Evolutionary conservation across 306 rosid species (phyloP).

Genomic region (Prunus mira): DNA sequence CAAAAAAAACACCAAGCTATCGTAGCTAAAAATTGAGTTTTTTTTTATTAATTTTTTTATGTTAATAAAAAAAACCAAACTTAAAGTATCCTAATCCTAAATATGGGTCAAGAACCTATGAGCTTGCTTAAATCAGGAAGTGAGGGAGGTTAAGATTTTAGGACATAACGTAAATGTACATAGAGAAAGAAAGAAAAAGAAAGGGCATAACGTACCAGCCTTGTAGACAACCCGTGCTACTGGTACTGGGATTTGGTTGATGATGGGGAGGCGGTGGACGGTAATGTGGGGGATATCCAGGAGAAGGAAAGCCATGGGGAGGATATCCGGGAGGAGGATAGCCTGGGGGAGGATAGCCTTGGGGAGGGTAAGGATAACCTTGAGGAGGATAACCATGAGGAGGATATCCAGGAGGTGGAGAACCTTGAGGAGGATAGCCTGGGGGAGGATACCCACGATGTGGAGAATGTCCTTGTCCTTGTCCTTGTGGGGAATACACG

Average conservation of each 20-base stretch:
- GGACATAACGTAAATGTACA: neutral
- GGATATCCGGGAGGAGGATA: constrained; percentile 40
- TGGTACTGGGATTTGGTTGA: constrained; percentile 19
- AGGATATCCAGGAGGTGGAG: constrained; percentile 29
- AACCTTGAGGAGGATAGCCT: constrained; percentile 36
- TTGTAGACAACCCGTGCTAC: constrained; percentile 44
- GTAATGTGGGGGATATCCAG: constrained; percentile 47
- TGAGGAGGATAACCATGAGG: constrained; percentile 41
- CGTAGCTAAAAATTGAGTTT: no score
- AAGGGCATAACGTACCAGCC: constrained; percentile 51
- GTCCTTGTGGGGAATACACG: constrained; percentile 23
- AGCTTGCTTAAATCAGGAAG: no score
- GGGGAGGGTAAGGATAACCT: constrained; percentile 63
- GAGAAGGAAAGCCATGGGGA: constrained; percentile 40
- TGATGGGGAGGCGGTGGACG: constrained; percentile 43
- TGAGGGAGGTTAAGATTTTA: no score
- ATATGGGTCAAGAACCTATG: no score
- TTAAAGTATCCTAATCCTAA: no score
- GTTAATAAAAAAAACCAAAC: no score
- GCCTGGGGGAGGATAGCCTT: constrained; percentile 54
- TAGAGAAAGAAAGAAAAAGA: neutral
- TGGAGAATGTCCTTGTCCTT: constrained; percentile 18
- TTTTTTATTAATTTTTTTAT: no score
- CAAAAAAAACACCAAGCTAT: no score
- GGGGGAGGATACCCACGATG: constrained; percentile 34